Evolutionary conservation across 2,329 filamentous ascomycete genomes (phyloP), one percentile per base, ranked within the genome.

Genomic region (Botrytis porri): DNA sequence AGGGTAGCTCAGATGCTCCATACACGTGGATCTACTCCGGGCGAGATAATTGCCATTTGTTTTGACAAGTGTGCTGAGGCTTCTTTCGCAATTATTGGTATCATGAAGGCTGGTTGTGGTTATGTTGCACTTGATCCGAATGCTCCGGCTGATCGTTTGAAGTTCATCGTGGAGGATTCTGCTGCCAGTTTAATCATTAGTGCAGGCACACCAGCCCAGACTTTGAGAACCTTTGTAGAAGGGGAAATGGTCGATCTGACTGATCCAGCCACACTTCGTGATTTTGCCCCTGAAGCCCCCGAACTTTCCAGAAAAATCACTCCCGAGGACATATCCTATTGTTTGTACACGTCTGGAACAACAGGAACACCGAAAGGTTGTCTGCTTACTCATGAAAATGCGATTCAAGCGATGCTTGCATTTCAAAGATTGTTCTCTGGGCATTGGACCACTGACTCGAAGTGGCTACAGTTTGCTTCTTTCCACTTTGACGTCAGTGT

Each of bases 401-500:
- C 92, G 0, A 92, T 97, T 0, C 95, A 98, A 80, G 93, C 94
- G 39, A 93, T 98, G 89, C 87, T 95, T 71, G 90, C 94, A 0
- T 98, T 98, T 80, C 90, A 93, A 77, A 84, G 89, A 43, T 85
- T 98, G 0, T 97, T 98, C 79, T 82, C 83, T 8, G 89, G 87
- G 0, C 92, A 93, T 77, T 97, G 94, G 93, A 86, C 92, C 59
- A 78, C 85, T 0, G 80, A 87, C 0, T 97, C 94, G 0, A 89
- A 92, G 73, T 98, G 94, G 91, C 85, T 98, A 0, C 95, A 98
- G 79, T 98, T 98, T 79, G 95, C 95, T 1, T 95, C 94, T 0
- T 93, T 97, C 73, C 95, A 97, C 81, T 98, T 98, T 75, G 95
- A 98, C 78, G 95, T 98, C 6, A 96, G 93, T 1, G 92, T 98